Evolutionary conservation across 768 basidiomycete species (phyloP).

Genomic region (Melanogaster broomeanus): DNA sequence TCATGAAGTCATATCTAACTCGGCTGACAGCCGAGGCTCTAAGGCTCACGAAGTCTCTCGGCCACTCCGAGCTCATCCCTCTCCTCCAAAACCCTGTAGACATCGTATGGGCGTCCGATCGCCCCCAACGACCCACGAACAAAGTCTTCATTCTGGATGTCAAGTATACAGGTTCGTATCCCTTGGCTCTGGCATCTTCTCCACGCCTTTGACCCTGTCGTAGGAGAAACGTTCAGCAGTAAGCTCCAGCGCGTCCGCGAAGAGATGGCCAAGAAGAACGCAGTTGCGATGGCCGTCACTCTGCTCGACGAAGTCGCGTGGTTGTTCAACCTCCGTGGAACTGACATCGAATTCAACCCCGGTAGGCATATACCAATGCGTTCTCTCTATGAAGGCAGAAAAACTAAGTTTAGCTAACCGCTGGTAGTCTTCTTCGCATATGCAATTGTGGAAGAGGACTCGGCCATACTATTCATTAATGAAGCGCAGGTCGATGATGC

Average conservation of each 20-base stretch:
- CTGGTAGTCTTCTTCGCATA: constrained; percentile 87
- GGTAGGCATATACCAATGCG: constrained; percentile 37
- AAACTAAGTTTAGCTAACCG: background rate
- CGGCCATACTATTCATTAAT: constrained; percentile 70
- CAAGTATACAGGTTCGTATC: constrained; percentile 64
- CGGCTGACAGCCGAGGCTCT: constrained; percentile 60
- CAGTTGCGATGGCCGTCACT: constrained; percentile 71
- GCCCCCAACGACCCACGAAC: constrained; percentile 70
- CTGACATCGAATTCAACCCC: constrained; percentile 89
- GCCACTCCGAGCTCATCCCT: constrained; percentile 65
- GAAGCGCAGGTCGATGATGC: constrained; percentile 43
- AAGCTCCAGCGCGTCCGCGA: constrained; percentile 73
- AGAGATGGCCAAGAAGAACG: constrained; percentile 58
- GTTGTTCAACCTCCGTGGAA: constrained; percentile 90
- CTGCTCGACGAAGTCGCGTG: constrained; percentile 95
- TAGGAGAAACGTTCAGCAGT: constrained; percentile 59
- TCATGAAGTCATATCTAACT: background rate
- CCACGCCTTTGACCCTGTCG: background rate
- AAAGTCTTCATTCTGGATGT: constrained; percentile 68
- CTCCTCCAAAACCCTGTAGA: constrained; percentile 77
- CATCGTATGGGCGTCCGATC: constrained; percentile 65
- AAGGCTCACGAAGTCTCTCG: constrained; percentile 56
- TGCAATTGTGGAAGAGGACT: constrained; percentile 67
- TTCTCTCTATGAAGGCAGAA: background rate
- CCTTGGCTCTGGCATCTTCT: background rate